Conservation (phyloP, 441 rosid species). For the Pelargonium citronellum region DNA sequence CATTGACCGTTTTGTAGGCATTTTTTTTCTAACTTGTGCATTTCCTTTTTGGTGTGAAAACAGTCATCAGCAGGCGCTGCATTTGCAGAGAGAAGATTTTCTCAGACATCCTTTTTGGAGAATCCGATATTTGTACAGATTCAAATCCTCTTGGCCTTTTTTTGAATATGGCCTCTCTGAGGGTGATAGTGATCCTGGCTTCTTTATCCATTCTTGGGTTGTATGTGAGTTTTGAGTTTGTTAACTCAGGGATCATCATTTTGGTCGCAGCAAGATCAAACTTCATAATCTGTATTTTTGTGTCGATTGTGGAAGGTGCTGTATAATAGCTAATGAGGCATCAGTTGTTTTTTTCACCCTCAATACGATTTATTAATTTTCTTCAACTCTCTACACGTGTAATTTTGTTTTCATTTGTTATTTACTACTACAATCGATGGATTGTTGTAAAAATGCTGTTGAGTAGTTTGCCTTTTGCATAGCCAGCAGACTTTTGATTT, state of each 20-base stretch:
- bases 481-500: not conserved
- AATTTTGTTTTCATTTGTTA: not conserved
- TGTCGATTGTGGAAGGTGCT: not conserved
- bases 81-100: conserved; percentile 10
- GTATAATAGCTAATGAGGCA: too few species aligned
- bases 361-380: not conserved
- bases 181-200: conserved; percentile 25
- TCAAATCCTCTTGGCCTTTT: conserved; percentile 19
- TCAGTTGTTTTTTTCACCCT: not conserved
- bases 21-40: not conserved
- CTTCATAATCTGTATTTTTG: conserved; percentile 12
- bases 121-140: conserved; percentile 26
- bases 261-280: conserved; percentile 4
- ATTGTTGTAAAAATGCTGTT: conserved; percentile 19
- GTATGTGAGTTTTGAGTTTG: conserved; percentile 5
- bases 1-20: too few species aligned
- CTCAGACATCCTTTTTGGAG: conserved; percentile 15
- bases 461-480: conserved; percentile 12
- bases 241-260: conserved; percentile 2
- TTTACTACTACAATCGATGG: not conserved
- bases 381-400: conserved; percentile 28
- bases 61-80: conserved; percentile 22
- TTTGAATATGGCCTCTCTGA: conserved; percentile 13
- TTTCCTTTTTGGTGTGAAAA: conserved; percentile 15
- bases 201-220: conserved; percentile 27